These are phyloP conservation scores for Vigna nakashimae DNA, from an alignment of 306 rosid species.

Conservation along the genomic window DNA sequence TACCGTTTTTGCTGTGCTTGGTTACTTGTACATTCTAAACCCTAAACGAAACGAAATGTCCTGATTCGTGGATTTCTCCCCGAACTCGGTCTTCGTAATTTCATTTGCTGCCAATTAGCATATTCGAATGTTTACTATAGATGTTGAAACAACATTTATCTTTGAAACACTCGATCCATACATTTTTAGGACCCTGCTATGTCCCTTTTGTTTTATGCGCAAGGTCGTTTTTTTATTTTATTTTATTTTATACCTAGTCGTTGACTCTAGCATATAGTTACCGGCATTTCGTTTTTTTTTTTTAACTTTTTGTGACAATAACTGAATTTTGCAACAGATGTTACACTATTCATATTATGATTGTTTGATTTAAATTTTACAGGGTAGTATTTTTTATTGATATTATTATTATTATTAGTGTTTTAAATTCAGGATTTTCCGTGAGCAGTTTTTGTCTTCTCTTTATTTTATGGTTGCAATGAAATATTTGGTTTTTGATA, in stretches of 20 bases:
- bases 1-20: not conserved
- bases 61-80: not conserved
- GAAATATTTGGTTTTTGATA: not conserved
- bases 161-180: slow-evolving; percentile 6
- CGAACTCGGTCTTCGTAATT: slow-evolving; percentile 31
- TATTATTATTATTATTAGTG: not conserved
- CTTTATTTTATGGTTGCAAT: not conserved
- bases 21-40: not conserved
- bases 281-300: not conserved
- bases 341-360: not conserved
- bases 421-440: slow-evolving; percentile 1
- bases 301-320: not conserved
- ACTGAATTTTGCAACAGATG: not conserved
- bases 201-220: slow-evolving; percentile 5
- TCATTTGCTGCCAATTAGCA: not conserved
- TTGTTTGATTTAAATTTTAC: slow-evolving; percentile 20
- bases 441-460: slow-evolving; percentile 8
- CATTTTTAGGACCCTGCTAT: not conserved
- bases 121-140: not conserved
- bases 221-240: not conserved
- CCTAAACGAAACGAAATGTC: not conserved
- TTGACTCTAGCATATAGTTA: not conserved
- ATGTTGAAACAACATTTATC: not conserved
- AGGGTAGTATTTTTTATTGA: not conserved
- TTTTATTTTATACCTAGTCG: slow-evolving; percentile 12